Evolutionary conservation across 352 stramenopile species (phyloP).

Genomic region (Phytophthora niederhauseri): DNA sequence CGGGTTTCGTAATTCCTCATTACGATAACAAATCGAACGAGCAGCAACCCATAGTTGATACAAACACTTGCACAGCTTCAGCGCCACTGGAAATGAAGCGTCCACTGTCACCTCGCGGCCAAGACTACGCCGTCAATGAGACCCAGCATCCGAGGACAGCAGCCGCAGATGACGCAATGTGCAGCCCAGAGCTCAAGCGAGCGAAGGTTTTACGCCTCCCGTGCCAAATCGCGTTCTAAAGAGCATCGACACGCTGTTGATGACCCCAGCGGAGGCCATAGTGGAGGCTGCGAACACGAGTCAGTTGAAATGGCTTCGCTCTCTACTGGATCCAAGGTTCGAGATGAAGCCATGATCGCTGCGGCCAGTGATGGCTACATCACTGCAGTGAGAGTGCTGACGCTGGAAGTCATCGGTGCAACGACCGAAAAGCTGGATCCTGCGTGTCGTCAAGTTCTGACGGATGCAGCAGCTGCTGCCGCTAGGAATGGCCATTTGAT

Average conservation of each 20-base stretch:
- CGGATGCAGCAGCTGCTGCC: no score
- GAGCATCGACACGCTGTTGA: neutral
- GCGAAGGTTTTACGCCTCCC: neutral
- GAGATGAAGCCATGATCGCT: neutral
- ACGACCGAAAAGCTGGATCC: no score
- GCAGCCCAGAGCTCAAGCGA: neutral
- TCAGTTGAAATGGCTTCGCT: neutral
- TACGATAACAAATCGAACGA: no score
- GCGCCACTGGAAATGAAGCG: neutral
- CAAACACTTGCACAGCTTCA: neutral
- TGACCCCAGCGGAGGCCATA: neutral
- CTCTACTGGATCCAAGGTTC: neutral
- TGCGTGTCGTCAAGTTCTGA: no score
- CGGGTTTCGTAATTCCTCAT: no score
- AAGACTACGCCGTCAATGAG: neutral
- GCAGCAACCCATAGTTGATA: no score
- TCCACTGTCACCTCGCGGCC: neutral
- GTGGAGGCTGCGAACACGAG: neutral
- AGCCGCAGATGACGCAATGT: neutral
- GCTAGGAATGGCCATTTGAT: no score
- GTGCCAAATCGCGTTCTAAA: neutral
- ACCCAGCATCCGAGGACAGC: neutral
- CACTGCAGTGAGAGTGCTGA: neutral
- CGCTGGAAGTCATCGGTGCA: no score
- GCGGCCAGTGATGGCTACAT: neutral